A percentile compares a stretch with the other conserved stretches of the same genome.
These are phyloP conservation scores for Botrytis squamosa DNA, from an alignment of 2,329 filamentous ascomycete species.

Conservation along the genomic window DNA sequence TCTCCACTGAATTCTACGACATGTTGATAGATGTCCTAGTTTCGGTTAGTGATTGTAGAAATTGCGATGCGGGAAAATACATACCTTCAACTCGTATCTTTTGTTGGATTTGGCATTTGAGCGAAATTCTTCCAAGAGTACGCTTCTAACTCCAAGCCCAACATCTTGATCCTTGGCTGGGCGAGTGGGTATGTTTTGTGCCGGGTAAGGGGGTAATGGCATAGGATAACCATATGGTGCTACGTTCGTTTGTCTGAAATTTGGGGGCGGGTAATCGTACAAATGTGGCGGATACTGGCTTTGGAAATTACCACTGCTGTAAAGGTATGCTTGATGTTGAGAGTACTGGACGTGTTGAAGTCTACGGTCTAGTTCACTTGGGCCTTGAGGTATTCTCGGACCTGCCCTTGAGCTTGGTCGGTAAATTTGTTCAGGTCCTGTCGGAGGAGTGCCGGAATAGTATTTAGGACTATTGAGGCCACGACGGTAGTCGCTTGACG, in stretches of 20 bases:
- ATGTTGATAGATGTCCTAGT: constrained; percentile 75
- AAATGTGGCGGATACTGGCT: constrained; percentile 42
- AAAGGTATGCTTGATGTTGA: constrained; percentile 40
- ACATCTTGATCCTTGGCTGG: constrained; percentile 40
- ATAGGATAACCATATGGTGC: constrained; percentile 40
- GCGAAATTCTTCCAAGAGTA: constrained; percentile 77
- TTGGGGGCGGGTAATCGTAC: constrained; percentile 43
- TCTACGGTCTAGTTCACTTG: constrained; percentile 35
- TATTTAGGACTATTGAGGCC: constrained; percentile 38
- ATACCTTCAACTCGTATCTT: constrained; percentile 74
- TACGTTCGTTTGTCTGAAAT: constrained; percentile 40
- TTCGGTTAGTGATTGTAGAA: constrained; percentile 22
- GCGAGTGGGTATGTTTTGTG: constrained; percentile 34
- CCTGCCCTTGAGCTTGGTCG: constrained; percentile 33
- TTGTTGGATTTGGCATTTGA: constrained; percentile 68
- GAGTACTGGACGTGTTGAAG: constrained; percentile 34
- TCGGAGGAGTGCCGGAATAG: constrained; percentile 35
- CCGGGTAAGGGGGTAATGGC: constrained; percentile 34
- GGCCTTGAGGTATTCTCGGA: constrained; percentile 33
- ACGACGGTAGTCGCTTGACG: constrained; percentile 38
- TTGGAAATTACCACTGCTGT: constrained; percentile 39
- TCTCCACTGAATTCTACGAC: constrained; percentile 95
- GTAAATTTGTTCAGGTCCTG: constrained; percentile 35
- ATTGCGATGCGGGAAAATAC: neutral
- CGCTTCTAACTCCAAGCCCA: constrained; percentile 61